Evolutionary conservation across 2,329 filamentous ascomycete species (phyloP).

Genomic region (Colletotrichum navitas): DNA sequence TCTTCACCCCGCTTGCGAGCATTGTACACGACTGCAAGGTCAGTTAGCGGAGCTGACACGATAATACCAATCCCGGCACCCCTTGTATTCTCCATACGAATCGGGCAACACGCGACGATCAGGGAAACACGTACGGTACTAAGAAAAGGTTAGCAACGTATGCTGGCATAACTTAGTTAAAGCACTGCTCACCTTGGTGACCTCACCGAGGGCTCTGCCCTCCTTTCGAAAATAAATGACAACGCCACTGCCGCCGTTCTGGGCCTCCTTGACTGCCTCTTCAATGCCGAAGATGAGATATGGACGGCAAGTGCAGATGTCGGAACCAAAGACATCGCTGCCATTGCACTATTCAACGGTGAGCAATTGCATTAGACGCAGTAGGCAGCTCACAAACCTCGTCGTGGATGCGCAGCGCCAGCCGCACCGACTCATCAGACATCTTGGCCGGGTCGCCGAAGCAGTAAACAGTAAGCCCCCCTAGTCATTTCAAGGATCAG

Average conservation of each 20-base stretch:
- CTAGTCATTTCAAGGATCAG: slow-evolving; percentile 51
- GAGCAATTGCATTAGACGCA: neutral
- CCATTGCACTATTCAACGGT: slow-evolving; percentile 78
- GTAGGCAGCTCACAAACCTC: slow-evolving; percentile 58
- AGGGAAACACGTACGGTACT: slow-evolving; percentile 60
- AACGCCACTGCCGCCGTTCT: slow-evolving; percentile 91
- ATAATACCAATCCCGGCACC: neutral
- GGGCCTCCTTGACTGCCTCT: slow-evolving; percentile 96
- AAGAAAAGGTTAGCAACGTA: slow-evolving; percentile 49
- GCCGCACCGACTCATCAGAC: slow-evolving; percentile 83
- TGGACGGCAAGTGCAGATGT: slow-evolving; percentile 96
- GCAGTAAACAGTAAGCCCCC: slow-evolving; percentile 94
- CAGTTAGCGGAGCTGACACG: slow-evolving; percentile 16
- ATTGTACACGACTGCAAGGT: slow-evolving; percentile 73
- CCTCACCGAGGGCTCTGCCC: slow-evolving; percentile 92
- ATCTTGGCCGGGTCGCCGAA: slow-evolving; percentile 97
- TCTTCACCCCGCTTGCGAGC: slow-evolving; percentile 84
- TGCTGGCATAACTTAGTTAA: neutral
- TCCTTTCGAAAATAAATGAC: slow-evolving; percentile 99
- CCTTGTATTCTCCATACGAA: neutral
- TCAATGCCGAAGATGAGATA: slow-evolving; percentile 98
- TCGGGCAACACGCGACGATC: neutral
- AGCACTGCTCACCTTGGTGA: slow-evolving; percentile 82
- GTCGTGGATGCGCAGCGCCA: slow-evolving; percentile 86
- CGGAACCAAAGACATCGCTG: slow-evolving; percentile 96